Evolutionary conservation across 2,329 filamentous ascomycete genomes (phyloP).

Genomic region (Malbranchea zuffiana): DNA sequence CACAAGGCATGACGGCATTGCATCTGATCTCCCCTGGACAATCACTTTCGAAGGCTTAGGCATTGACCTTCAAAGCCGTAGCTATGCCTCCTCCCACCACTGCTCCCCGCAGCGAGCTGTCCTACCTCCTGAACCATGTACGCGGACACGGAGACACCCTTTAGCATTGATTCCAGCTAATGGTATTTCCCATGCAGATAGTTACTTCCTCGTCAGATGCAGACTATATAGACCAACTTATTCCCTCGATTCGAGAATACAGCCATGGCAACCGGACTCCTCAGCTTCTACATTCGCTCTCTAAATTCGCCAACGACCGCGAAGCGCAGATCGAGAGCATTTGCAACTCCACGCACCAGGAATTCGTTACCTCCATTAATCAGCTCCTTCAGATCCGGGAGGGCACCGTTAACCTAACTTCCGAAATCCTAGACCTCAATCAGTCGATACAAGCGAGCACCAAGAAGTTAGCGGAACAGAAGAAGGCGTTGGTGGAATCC

Average conservation of each 20-base stretch:
- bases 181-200: conserved; percentile 48
- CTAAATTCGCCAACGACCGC: conserved; percentile 71
- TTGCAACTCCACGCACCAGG: conserved; percentile 90
- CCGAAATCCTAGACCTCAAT: conserved; percentile 84
- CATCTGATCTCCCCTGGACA: too few relatives aligned
- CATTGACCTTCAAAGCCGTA: too few relatives aligned
- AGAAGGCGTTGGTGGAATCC: conserved; percentile 86
- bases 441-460: conserved; percentile 92
- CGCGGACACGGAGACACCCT: conserved; percentile 8
- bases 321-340: conserved; percentile 89
- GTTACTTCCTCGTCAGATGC: conserved; percentile 82
- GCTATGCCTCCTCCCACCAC: conserved; percentile 28
- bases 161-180: background rate
- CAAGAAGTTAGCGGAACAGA: conserved; percentile 86
- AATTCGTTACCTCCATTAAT: conserved; percentile 88
- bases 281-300: conserved; percentile 65
- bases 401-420: conserved; percentile 75
- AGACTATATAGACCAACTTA: conserved; percentile 91
- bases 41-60: too few relatives aligned
- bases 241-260: conserved; percentile 87
- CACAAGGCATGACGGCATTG: too few relatives aligned
- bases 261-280: conserved; percentile 61
- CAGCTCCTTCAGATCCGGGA: conserved; percentile 86
- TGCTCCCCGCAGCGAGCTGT: conserved; percentile 28
- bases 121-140: conserved; percentile 32